These are phyloP conservation scores for Fusarium praegraminearum DNA, from an alignment of 2,329 filamentous ascomycete genomes.

Conservation along the genomic window DNA sequence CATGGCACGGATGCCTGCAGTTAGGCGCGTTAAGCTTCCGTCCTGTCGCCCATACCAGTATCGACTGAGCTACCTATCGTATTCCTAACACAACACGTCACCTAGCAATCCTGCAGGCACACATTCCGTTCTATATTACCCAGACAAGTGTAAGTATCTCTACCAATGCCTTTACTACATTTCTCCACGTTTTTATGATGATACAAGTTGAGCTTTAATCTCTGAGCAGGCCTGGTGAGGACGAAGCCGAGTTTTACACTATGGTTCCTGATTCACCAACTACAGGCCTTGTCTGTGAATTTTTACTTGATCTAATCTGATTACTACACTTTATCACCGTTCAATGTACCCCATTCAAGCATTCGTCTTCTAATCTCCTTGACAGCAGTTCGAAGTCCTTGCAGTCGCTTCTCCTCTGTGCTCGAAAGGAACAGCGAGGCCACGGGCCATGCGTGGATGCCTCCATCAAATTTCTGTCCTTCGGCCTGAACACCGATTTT, in stretches of 20 bases:
- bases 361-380: conserved; percentile 54
- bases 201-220: conserved; percentile 56
- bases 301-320: conserved; percentile 77
- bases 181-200: conserved; percentile 51
- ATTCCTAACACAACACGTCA: conserved; percentile 8
- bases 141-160: conserved; percentile 23
- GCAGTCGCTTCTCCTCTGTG: conserved; percentile 61
- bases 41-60: conserved; percentile 6
- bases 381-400: conserved; percentile 61
- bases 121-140: not conserved
- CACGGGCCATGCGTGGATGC: conserved; percentile 87
- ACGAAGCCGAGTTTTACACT: conserved; percentile 64
- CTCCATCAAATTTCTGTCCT: conserved; percentile 70
- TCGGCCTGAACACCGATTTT: conserved; percentile 66
- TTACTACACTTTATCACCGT: conserved; percentile 44
- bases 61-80: conserved; percentile 2
- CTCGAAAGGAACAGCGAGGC: conserved; percentile 69
- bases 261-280: conserved; percentile 58
- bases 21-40: conserved; percentile 24
- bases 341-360: conserved; percentile 32
- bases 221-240: conserved; percentile 51
- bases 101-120: not conserved
- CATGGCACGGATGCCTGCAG: conserved; percentile 35
- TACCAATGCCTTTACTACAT: not conserved
- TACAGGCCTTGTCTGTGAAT: conserved; percentile 50